phyloP scores from a whole-genome alignment of 2,329 filamentous ascomycete genomes.

The Calonectria pseudoturangicola region DNA sequence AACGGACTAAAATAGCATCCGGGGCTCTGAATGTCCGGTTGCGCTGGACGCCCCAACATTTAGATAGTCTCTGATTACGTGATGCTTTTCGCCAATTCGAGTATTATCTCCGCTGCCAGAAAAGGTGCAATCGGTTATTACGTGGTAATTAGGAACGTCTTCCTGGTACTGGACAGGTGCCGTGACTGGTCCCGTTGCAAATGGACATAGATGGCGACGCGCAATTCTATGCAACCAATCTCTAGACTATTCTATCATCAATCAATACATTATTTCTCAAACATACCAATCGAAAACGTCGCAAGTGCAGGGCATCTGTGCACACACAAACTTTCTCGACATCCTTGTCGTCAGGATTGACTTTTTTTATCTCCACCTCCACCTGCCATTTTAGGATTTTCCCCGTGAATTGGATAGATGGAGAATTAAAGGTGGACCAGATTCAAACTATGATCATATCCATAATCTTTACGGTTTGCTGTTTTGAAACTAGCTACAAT shows the following conservation, averaged over 20 bases:
- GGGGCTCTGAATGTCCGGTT: neutral
- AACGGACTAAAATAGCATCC: neutral
- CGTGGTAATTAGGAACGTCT: neutral
- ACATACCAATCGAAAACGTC: neutral
- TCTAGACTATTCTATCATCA: too few species aligned
- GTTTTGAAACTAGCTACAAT: neutral
- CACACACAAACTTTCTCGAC: neutral
- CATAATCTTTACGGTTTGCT: neutral
- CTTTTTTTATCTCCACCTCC: neutral
- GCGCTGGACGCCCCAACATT: neutral
- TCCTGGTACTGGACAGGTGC: neutral
- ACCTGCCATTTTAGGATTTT: neutral
- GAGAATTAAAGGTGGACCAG: neutral
- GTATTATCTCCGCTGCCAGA: neutral
- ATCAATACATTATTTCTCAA: neutral
- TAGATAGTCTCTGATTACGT: neutral
- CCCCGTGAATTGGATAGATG: neutral
- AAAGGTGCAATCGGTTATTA: slow-evolving; percentile 3
- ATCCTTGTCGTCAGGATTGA: slow-evolving; percentile 10
- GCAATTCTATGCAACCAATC: too few species aligned
- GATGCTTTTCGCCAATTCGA: neutral
- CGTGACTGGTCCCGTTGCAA: too few species aligned
- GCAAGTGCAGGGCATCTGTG: neutral
- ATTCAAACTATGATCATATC: neutral
- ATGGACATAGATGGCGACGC: too few species aligned